Evolutionary conservation across 2,329 filamentous ascomycete species (phyloP), one percentile per base, ranked within the genome.

Genomic region (Nigrospora osmanthi): DNA sequence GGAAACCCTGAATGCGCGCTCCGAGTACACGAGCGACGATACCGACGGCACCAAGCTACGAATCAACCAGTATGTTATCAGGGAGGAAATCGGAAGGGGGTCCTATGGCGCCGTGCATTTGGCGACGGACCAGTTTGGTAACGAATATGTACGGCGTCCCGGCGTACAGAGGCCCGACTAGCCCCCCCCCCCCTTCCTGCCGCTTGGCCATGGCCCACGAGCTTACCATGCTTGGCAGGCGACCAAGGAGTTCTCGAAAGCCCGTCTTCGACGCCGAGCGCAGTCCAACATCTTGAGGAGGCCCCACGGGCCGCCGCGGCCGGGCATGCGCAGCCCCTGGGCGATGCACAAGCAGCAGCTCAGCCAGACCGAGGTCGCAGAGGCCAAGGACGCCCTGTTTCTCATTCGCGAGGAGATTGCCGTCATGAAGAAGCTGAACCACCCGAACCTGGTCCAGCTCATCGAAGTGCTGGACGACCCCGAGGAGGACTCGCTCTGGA

Each of bases 341-440:
- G 48, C 47, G 31, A 49, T 55, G 34, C 54, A 62, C 39, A 58
- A 44, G 47, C 58, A 53, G 42, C 55, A 59, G 43, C 58, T 68
- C 19, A 58, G 61, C 23, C 57, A 59, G 31, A 65, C 73, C 47
- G 70, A 76, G 49, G 68, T 72, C 38, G 75, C 76, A 37, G 83
- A 86, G 60, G 84, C 83, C 54, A 71, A 72, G 23, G 80, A 83
- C 57, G 80, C 91, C 0, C 72, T 97, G 12, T 87, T 87, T 58
- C 71, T 97, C 48, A 97, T 98, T 63, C 86, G 89, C 49, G 87
- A 95, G 63, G 93, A 98, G 65, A 93, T 97, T 57, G 93, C 93
- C 47, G 94, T 97, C 60, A 97, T 98, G 90, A 98, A 97, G 73
- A 97, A 97, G 68, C 76, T 97, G 39, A 83, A 96, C 59, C 93